Evolutionary conservation across 352 stramenopile species (phyloP).

Genomic region (Pythium pyrilobum): DNA sequence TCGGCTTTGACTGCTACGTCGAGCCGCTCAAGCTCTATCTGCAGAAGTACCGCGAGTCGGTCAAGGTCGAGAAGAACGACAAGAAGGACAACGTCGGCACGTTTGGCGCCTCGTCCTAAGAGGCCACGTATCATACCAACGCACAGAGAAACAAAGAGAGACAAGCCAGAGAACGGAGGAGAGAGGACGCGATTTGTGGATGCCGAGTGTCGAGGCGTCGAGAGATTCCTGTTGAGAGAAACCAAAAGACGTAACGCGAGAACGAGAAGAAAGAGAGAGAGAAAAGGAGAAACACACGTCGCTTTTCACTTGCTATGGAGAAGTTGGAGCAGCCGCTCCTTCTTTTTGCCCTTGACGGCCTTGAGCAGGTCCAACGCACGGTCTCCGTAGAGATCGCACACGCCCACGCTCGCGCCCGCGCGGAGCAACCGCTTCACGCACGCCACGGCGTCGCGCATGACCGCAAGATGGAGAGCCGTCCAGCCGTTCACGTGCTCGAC

Average conservation of each 20-base stretch:
- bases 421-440: slow-evolving; percentile 47
- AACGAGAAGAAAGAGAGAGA: too few relatives aligned
- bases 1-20: slow-evolving; percentile 99
- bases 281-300: neutral
- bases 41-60: slow-evolving; percentile 96
- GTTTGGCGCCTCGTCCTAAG: slow-evolving; percentile 79
- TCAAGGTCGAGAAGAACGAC: slow-evolving; percentile 89
- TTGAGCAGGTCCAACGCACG: slow-evolving; percentile 32
- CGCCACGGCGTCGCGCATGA: slow-evolving; percentile 36
- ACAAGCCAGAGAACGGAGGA: neutral
- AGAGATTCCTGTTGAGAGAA: too few relatives aligned
- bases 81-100: slow-evolving; percentile 89
- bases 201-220: too few relatives aligned
- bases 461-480: slow-evolving; percentile 62
- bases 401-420: slow-evolving; percentile 27
- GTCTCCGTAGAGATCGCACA: slow-evolving; percentile 58
- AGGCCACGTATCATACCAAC: neutral
- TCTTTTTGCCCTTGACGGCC: slow-evolving; percentile 37
- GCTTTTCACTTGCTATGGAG: slow-evolving; percentile 18
- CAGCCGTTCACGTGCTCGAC: slow-evolving; percentile 71
- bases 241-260: too few relatives aligned
- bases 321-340: slow-evolving; percentile 33
- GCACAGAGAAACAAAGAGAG: neutral
- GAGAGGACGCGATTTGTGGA: too few relatives aligned
- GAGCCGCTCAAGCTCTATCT: slow-evolving; percentile 99